phyloP scores from a whole-genome alignment of 768 basidiomycete genomes.

The Tricholoma terreum region DNA sequence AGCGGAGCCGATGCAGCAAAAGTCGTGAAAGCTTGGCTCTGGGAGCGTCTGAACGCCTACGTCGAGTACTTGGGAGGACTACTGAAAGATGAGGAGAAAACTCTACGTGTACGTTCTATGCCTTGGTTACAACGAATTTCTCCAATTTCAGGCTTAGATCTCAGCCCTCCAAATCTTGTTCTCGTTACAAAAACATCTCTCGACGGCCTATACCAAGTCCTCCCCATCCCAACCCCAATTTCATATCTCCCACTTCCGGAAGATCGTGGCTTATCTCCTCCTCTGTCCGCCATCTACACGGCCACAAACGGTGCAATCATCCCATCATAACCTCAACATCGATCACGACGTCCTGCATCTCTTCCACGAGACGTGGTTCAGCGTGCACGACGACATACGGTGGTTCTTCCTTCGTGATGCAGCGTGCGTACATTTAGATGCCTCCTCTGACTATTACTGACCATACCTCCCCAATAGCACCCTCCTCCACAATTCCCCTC shows the following conservation, averaged over 20 bases:
- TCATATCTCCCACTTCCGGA: slow-evolving; percentile 65
- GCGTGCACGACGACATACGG: slow-evolving; percentile 76
- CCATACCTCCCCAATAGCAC: slow-evolving; percentile 20
- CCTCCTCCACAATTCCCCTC: slow-evolving; percentile 27
- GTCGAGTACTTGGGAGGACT: slow-evolving; percentile 65
- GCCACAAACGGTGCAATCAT: slow-evolving; percentile 15
- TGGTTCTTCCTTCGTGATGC: slow-evolving; percentile 88
- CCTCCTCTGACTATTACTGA: neutral
- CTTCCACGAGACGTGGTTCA: slow-evolving; percentile 73
- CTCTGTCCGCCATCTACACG: slow-evolving; percentile 54
- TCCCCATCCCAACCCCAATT: slow-evolving; percentile 56
- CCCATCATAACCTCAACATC: slow-evolving; percentile 30
- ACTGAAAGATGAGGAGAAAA: slow-evolving; percentile 73
- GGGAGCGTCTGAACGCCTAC: slow-evolving; percentile 70
- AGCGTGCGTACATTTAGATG: slow-evolving; percentile 43
- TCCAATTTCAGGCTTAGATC: slow-evolving; percentile 37
- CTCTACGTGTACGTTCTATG: slow-evolving; percentile 57
- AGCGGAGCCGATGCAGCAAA: slow-evolving; percentile 54
- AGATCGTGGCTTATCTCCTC: slow-evolving; percentile 57
- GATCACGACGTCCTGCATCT: slow-evolving; percentile 58
- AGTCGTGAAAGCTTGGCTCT: slow-evolving; percentile 76
- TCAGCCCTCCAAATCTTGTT: slow-evolving; percentile 74
- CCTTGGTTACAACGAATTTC: neutral
- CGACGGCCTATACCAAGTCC: slow-evolving; percentile 53
- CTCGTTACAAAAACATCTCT: slow-evolving; percentile 74